Evolutionary conservation across 2,329 filamentous ascomycete species (phyloP), one percentile per base, ranked within the genome.

Genomic region (Didymella lethalis): DNA sequence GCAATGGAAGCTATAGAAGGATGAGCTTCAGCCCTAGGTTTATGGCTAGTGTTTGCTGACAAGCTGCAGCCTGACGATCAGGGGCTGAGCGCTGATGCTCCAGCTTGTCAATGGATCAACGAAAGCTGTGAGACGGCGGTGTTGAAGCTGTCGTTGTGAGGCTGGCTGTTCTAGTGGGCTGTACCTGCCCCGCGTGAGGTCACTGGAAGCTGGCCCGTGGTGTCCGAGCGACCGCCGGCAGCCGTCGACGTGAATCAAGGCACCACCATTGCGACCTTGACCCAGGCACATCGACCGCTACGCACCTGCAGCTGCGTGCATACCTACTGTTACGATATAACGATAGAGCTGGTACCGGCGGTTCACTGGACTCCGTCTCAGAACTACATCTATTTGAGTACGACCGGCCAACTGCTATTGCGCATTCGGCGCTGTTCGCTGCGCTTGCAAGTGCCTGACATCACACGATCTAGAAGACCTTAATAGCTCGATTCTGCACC

Each of bases 1-100:
- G 70, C 57, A 74, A 76, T 77, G 69, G 75, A 77, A 76, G 68
- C 70, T 65, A 51, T 69, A 62, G 73, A 74, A 75, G 61, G 64
- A 61, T 58, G 52, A 67, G 61, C 62, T 65, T 61, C 66, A 66
- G 59, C 55, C 63, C 63, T 64, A 32, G 49, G 63, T 59, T 63
- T 59, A 61, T 57, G 57, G 28, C 43, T 62, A 65, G 64, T 62
- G 28, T 57, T 56, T 62, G 49, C 57, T 54, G 38, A 54, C 49
- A 54, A 28, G 26, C n/a, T 49, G 38, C 41, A 58, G 45, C 28
- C 50, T 26, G 55, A 51, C 40, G 55, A 54, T 56, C 45, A 38
- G 38, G 36, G 31, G 29, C 16, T 36, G 16, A 31, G 18, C 36
- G 48, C 48, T 18, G 36, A 57, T 57, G 43, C 52, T 45, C 31